Conservation (phyloP, 345 rosid species). For the Raphanus sativus region DNA sequence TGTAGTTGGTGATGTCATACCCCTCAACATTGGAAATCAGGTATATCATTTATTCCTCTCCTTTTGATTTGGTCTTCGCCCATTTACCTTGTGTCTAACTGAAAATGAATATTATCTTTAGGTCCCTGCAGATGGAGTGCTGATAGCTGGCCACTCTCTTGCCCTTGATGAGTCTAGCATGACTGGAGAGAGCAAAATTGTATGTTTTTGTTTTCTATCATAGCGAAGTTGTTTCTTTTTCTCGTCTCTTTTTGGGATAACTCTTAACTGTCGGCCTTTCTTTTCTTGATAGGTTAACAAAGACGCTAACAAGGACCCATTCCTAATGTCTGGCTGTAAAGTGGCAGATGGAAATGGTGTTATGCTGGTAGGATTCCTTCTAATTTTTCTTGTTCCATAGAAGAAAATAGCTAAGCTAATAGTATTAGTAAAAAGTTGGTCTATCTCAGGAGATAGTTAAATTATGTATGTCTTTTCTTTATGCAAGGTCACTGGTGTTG, state of each 20-base stretch:
- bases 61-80: not conserved
- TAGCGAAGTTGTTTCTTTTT: not conserved
- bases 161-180: constrained; percentile 99
- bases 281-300: constrained; percentile 68
- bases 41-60: constrained; percentile 34
- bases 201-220: constrained; percentile 31
- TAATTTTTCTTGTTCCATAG: not conserved
- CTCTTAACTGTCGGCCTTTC: not conserved
- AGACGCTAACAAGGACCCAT: constrained; percentile 71
- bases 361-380: constrained; percentile 64
- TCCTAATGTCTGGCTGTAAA: constrained; percentile 97
- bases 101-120: constrained; percentile 26
- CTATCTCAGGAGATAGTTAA: not conserved
- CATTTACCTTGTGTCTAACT: not conserved
- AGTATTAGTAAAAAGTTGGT: not conserved
- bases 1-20: constrained; percentile 91
- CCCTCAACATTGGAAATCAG: constrained; percentile 98
- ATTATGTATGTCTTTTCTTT: constrained; percentile 11
- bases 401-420: not conserved
- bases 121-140: constrained; percentile 97
- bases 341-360: constrained; percentile 95
- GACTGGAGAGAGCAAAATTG: constrained; percentile 99
- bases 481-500: constrained; percentile 86
- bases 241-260: not conserved
- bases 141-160: constrained; percentile 80